These are phyloP conservation scores for Botrytis byssoidea DNA, from an alignment of 2,329 filamentous ascomycete species.

Conservation along the genomic window DNA sequence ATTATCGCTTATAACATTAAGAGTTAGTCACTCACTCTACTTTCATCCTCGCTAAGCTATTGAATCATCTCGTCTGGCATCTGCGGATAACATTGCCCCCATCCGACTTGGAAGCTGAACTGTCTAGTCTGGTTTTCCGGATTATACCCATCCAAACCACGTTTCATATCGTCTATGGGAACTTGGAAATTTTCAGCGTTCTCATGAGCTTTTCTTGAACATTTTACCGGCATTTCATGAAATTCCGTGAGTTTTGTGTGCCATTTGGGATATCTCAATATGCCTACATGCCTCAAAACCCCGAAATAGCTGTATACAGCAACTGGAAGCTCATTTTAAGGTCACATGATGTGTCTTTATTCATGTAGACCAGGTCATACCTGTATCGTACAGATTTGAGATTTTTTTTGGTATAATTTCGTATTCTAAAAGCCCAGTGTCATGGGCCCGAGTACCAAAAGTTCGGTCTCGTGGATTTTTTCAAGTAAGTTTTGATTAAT, in stretches of 20 bases:
- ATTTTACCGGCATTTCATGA: not conserved
- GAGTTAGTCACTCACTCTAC: not conserved
- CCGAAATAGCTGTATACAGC: not conserved
- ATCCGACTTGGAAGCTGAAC: not conserved
- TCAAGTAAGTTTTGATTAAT: not conserved
- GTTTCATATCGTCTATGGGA: not conserved
- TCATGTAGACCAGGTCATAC: not conserved
- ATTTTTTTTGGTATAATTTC: not conserved
- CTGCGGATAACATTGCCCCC: accelerated
- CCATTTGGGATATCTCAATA: not conserved
- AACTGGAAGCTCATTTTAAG: too few species aligned
- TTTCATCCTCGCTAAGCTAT: not conserved
- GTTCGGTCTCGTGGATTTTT: not conserved
- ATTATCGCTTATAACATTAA: not conserved
- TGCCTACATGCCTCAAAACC: too few species aligned
- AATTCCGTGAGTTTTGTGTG: not conserved
- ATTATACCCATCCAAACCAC: not conserved
- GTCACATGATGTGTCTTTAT: not conserved
- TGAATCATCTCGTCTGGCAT: not conserved
- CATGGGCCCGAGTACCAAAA: not conserved
- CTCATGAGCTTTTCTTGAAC: not conserved
- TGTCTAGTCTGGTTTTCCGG: accelerated
- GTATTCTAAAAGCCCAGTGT: too few species aligned
- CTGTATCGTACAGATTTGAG: accelerated
- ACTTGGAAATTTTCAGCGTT: accelerated